A percentile compares a stretch with the other conserved stretches of the same genome.
phyloP scores from a whole-genome alignment of 208 protist species.

The Leishmania braziliensis region DNA sequence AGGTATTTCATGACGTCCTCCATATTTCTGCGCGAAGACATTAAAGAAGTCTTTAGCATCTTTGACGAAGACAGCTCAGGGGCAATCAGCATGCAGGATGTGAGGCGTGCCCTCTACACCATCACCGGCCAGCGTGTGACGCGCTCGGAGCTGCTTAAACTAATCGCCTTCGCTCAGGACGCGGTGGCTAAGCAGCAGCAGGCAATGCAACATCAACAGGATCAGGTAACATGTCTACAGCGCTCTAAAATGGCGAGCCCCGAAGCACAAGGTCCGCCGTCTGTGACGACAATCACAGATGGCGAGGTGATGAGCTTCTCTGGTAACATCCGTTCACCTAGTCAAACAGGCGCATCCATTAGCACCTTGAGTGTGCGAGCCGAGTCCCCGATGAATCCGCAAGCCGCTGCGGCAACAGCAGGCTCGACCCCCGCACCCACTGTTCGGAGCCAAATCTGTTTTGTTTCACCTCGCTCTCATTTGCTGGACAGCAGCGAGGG shows the following conservation, averaged over 20 bases:
- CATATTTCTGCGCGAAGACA: slow-evolving; percentile 61
- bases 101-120: slow-evolving; percentile 69
- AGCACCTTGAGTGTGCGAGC: neutral
- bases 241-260: neutral
- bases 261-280: neutral
- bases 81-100: slow-evolving; percentile 65
- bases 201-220: slow-evolving; percentile 12
- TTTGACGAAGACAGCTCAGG: slow-evolving; percentile 85
- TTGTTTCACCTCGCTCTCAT: slow-evolving; percentile 19
- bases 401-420: neutral
- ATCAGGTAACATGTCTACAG: neutral
- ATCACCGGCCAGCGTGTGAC: slow-evolving; percentile 73
- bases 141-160: slow-evolving; percentile 53
- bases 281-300: neutral
- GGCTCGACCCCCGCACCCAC: neutral
- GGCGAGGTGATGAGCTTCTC: slow-evolving; percentile 4
- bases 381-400: neutral
- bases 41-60: slow-evolving; percentile 81
- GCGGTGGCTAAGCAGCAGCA: slow-evolving; percentile 30
- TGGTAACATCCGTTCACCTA: neutral
- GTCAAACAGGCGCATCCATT: neutral
- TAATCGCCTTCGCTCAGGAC: slow-evolving; percentile 53
- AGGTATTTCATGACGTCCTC: slow-evolving; percentile 1
- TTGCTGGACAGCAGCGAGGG: slow-evolving; percentile 48
- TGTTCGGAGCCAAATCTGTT: neutral